Conservation (phyloP, 2,329 filamentous ascomycete genomes). For the Fusarium multiceps region DNA sequence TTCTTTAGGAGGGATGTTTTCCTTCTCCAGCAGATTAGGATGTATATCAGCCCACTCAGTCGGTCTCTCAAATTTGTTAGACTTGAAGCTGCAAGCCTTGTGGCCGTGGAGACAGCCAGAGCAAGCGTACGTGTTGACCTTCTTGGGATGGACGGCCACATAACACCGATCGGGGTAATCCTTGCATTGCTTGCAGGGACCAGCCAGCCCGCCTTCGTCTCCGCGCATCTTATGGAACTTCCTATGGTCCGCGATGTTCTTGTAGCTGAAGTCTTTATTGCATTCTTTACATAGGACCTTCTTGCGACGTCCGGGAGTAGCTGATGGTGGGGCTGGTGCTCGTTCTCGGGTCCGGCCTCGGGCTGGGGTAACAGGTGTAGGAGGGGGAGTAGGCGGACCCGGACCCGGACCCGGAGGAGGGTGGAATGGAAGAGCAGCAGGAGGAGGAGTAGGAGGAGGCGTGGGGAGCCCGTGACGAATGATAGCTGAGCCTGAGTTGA, state of each 20-base stretch:
- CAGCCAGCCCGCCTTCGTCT: neutral
- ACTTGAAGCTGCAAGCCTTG: neutral
- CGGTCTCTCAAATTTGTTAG: neutral
- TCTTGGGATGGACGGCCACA: neutral
- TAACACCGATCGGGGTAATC: neutral
- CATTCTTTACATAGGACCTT: accelerated
- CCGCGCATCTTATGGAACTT: neutral
- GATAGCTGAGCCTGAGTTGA: neutral
- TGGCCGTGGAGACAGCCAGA: neutral
- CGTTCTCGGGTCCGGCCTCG: no score
- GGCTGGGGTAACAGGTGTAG: neutral
- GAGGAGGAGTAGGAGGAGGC: neutral
- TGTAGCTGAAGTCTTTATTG: neutral
- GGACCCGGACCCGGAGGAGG: no score
- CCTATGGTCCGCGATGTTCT: neutral
- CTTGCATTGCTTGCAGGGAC: neutral
- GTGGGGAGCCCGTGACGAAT: neutral
- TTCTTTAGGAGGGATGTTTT: neutral
- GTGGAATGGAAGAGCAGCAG: neutral
- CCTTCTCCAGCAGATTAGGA: neutral
- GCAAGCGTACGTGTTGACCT: neutral
- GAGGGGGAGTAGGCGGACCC: neutral
- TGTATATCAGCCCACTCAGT: neutral
- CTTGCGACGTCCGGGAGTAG: neutral
- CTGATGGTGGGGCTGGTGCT: neutral